phyloP scores from a whole-genome alignment of 2,329 filamentous ascomycete species.

The Aureobasidium leucospermi region DNA sequence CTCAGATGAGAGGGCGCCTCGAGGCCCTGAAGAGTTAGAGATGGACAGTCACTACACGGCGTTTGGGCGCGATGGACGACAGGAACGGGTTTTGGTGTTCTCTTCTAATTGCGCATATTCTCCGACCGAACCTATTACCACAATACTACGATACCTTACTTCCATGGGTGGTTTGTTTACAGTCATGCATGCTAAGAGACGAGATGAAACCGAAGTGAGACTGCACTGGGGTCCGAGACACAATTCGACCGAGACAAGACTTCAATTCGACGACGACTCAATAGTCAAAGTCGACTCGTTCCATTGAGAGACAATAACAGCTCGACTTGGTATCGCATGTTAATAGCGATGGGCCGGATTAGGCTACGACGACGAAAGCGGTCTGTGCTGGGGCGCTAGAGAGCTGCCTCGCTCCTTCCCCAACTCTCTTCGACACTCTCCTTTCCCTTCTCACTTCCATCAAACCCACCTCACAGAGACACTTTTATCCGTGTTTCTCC shows the following conservation, averaged over 20 bases:
- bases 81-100: background rate
- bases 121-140: background rate
- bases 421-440: background rate
- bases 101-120: background rate
- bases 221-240: background rate
- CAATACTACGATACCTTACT: background rate
- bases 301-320: background rate
- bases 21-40: conserved; percentile 81
- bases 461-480: background rate
- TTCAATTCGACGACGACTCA: background rate
- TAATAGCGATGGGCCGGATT: background rate
- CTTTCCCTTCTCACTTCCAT: conserved; percentile 3
- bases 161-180: background rate
- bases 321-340: background rate
- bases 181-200: too few species aligned
- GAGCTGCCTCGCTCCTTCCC: background rate
- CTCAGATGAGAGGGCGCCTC: conserved; percentile 86
- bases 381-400: background rate
- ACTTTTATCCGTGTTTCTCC: background rate
- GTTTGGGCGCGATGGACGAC: background rate
- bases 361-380: background rate
- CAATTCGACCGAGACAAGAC: background rate
- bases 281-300: background rate
- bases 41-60: background rate
- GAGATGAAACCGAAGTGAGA: too few species aligned